Base-by-base conservation (phyloP, 192 early-diverging fungal genomes). In the Backusella australiensis region DNA sequence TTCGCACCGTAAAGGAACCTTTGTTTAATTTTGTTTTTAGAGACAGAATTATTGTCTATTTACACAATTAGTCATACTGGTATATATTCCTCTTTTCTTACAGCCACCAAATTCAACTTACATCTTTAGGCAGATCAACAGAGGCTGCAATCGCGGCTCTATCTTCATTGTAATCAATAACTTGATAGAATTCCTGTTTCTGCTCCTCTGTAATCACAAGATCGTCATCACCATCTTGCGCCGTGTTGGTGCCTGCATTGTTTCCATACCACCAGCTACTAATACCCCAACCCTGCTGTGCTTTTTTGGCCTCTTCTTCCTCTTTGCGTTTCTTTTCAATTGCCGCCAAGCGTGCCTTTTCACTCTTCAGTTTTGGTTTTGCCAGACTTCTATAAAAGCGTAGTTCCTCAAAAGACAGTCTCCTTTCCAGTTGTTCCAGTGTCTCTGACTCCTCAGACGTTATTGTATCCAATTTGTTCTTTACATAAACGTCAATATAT, bases 91-190 rank as follows among this genome's bases (percentile, higher is more conserved):
- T 3, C 4, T 29, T 63, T 12, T 26, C 6, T 29, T 29, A 63
- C 9, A 29, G 4, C 19, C n/a, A 53, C 6, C 6, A 6, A 14
- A 9, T n/a, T n/a, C 46, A 49, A 68, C 72, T 72, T 77, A 87
- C 88, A 76, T 94, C 92, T 73, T 86, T 85, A 8, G 91, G 90
- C 6, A 93, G 73, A 38, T 91, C 90, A 1, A 90, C 72, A 35
- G 86, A 82, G 4, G 74, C 85, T 2, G 84, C 79, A 7, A 91
- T 75, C 0, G 90, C 87, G 0, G 91, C 84, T 44, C 65, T 79
- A 19, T 92, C 86, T 70, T 96, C 95, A 78, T 98, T 93, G 80
- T 93, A 98, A 69, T 98, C 97, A 71, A 98, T 98, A 9, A 94
- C 94, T 36, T 97, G 91, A 85, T 95, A 97, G 15, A 98, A 86